Conservation (phyloP, 2,329 filamentous ascomycete genomes). For the Fonsecaea erecta region DNA sequence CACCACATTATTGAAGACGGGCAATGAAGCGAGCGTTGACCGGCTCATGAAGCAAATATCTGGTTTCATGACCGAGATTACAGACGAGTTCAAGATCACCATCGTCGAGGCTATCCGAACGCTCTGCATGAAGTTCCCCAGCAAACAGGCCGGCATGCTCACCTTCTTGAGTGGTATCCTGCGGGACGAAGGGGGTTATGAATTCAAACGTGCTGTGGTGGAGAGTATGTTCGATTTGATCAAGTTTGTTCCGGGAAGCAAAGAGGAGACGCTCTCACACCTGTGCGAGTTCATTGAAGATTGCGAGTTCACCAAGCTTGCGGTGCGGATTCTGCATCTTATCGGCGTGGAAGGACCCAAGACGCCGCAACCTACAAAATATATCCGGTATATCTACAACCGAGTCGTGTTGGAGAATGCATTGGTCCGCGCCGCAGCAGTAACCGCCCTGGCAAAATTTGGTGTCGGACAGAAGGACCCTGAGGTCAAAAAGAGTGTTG, state of each 20-base stretch:
- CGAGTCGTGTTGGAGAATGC: conserved; percentile 96
- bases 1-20: conserved; percentile 95
- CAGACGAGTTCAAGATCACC: conserved; percentile 99
- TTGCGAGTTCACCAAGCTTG: conserved; percentile 97
- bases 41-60: conserved; percentile 98
- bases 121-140: conserved; percentile 94
- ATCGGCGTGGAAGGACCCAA: conserved; percentile 94
- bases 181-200: conserved; percentile 94
- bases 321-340: conserved; percentile 91
- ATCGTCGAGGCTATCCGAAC: conserved; percentile 98
- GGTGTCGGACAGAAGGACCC: conserved; percentile 95
- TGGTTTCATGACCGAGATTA: conserved; percentile 98
- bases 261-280: conserved; percentile 83
- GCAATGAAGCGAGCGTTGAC: conserved; percentile 96
- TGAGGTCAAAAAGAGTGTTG: conserved; percentile 94
- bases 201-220: conserved; percentile 96
- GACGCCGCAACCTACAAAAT: conserved; percentile 95
- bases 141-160: conserved; percentile 97
- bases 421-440: conserved; percentile 90
- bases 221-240: conserved; percentile 99
- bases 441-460: conserved; percentile 95
- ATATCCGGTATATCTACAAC: conserved; percentile 99
- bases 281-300: conserved; percentile 99
- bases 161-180: conserved; percentile 96
- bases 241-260: conserved; percentile 93